These are phyloP conservation scores for Starmerella potacharoeniae DNA, from an alignment of 805 yeast species.

Conservation along the genomic window DNA sequence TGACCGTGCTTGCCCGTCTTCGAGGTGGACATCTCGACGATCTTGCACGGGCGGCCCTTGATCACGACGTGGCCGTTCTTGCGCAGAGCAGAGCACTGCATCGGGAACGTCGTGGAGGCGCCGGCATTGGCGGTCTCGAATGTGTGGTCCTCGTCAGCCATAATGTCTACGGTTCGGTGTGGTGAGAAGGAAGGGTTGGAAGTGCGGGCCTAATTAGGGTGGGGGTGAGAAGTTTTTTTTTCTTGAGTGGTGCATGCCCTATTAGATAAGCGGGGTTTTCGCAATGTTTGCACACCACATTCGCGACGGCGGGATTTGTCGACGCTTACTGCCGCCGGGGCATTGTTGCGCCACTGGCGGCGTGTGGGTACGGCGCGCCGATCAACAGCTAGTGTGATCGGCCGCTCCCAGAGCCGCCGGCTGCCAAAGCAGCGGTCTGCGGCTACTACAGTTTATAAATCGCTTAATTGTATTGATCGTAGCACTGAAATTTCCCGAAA, in stretches of 20 bases:
- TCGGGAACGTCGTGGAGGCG: slow-evolving; percentile 96
- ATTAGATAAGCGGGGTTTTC: slow-evolving; percentile 5
- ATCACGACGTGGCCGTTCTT: slow-evolving; percentile 98
- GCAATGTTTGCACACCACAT: not conserved
- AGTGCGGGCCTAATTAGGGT: not conserved
- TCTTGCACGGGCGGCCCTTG: slow-evolving; percentile 99
- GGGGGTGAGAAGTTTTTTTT: slow-evolving; percentile 10
- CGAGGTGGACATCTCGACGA: slow-evolving; percentile 99
- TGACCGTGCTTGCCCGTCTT: slow-evolving; percentile 99
- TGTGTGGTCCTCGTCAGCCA: slow-evolving; percentile 50
- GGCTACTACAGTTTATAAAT: too few relatives aligned
- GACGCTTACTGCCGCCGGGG: not conserved
- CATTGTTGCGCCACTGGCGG: not conserved
- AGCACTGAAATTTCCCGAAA: too few relatives aligned
- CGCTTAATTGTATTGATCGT: too few relatives aligned
- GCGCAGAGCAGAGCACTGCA: slow-evolving; percentile 99
- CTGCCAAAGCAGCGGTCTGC: too few relatives aligned
- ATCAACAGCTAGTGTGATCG: too few relatives aligned
- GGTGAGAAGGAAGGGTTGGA: slow-evolving; percentile 6
- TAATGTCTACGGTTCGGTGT: slow-evolving; percentile 15
- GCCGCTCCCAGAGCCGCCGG: too few relatives aligned
- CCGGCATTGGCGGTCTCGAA: slow-evolving; percentile 98
- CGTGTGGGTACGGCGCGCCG: not conserved
- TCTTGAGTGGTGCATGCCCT: slow-evolving; percentile 6
- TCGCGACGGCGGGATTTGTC: not conserved